Percentiles rank a stretch among this genome's conserved stretches.
These are phyloP conservation scores for Skeletonema menzelii DNA, from an alignment of 108 stramenopile species.

Conservation along the genomic window DNA sequence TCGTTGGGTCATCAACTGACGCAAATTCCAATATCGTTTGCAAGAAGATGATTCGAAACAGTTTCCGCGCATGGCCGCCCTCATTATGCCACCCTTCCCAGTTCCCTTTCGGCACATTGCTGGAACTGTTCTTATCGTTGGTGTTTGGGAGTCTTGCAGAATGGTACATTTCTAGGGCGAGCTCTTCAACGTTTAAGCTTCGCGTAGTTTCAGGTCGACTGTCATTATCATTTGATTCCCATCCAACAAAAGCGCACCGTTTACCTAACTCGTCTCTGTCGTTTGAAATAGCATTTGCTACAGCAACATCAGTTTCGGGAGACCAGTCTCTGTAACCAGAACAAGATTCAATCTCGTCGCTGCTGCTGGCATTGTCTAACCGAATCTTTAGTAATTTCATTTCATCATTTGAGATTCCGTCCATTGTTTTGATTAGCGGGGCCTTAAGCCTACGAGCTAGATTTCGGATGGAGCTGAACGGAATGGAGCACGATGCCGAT, in stretches of 20 bases:
- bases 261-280: conserved; percentile 43
- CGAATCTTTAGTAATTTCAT: conserved; percentile 56
- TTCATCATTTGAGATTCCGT: conserved; percentile 37
- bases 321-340: conserved; percentile 67
- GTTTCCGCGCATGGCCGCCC: conserved; percentile 64
- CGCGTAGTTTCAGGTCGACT: conserved; percentile 17
- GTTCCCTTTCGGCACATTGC: conserved; percentile 30
- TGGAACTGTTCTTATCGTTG: conserved; percentile 5
- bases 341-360: conserved; percentile 4
- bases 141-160: conserved; percentile 59
- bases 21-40: conserved; percentile 9
- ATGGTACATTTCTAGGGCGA: conserved; percentile 77
- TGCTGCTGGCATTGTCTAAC: conserved; percentile 23
- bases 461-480: conserved; percentile 68
- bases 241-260: conserved; percentile 76
- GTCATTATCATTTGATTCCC: conserved; percentile 52
- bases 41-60: conserved; percentile 79
- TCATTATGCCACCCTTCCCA: conserved; percentile 88
- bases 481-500: conserved; percentile 46
- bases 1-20: conserved; percentile 26
- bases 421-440: conserved; percentile 55
- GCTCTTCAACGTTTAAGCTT: conserved; percentile 82
- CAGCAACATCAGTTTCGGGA: conserved; percentile 64
- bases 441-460: conserved; percentile 65
- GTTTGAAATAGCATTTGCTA: conserved; percentile 66